Evolutionary conservation across 345 rosid genomes (phyloP).

Genomic region (Cochlearia excelsa): DNA sequence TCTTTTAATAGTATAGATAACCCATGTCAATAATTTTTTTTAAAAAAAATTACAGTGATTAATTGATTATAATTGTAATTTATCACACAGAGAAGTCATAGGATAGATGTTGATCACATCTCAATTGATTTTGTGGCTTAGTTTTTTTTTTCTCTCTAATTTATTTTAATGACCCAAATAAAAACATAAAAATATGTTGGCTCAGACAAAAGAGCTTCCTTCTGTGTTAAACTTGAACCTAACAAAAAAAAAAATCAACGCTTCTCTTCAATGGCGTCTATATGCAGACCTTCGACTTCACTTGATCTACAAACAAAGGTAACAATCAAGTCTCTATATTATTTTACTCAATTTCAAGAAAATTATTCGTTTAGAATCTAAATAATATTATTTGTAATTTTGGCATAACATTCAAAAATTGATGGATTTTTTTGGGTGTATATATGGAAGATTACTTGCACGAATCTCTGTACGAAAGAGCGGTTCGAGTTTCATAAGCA

Average conservation of each 20-base stretch:
- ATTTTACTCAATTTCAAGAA: not conserved
- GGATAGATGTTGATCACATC: too few species aligned
- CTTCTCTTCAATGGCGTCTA: constrained; percentile 60
- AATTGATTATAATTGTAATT: too few species aligned
- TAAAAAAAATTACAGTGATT: too few species aligned
- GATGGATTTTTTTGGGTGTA: constrained; percentile 3
- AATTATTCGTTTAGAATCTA: not conserved
- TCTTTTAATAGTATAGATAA: too few species aligned
- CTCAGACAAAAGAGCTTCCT: not conserved
- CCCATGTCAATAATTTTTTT: too few species aligned
- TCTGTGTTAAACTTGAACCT: constrained; percentile 3
- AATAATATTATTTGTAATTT: not conserved
- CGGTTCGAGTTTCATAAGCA: constrained; percentile 30
- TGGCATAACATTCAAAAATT: not conserved
- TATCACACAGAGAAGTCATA: too few species aligned
- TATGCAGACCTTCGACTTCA: constrained; percentile 46
- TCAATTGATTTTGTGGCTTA: too few species aligned
- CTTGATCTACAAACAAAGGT: constrained; percentile 54
- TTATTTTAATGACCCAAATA: too few species aligned
- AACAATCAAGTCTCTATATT: not conserved
- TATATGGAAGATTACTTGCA: constrained; percentile 21
- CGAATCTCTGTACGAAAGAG: constrained; percentile 28
- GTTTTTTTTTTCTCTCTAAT: too few species aligned
- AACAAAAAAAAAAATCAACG: constrained; percentile 6
- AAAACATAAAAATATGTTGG: not conserved